A percentile compares a stretch with the other conserved stretches of the same genome.
These are phyloP conservation scores for Pythium grandisporangium DNA, from an alignment of 352 stramenopile species.

Conservation along the genomic window DNA sequence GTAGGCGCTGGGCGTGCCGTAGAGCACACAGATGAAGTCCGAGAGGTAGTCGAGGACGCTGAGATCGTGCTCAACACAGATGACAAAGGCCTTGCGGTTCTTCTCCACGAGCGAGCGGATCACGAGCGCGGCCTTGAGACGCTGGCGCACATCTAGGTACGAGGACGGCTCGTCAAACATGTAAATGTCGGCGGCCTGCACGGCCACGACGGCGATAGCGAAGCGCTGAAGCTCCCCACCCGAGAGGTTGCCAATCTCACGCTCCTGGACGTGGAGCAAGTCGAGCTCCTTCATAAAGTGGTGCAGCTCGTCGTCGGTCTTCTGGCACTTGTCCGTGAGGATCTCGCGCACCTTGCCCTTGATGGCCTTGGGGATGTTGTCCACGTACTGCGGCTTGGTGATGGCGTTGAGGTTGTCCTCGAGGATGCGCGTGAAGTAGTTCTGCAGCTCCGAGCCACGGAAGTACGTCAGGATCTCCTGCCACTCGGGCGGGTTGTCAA, in stretches of 20 bases:
- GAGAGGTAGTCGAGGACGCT: slow-evolving; percentile 99
- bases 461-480: slow-evolving; percentile 99
- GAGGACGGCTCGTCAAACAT: slow-evolving; percentile 99
- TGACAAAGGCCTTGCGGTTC: slow-evolving; percentile 89
- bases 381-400: slow-evolving; percentile 99
- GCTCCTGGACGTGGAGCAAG: slow-evolving; percentile 95
- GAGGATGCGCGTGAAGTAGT: slow-evolving; percentile 99
- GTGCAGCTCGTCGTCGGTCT: slow-evolving; percentile 66
- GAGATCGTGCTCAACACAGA: slow-evolving; percentile 99
- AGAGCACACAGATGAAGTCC: slow-evolving; percentile 99
- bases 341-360: slow-evolving; percentile 94
- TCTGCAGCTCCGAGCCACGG: slow-evolving; percentile 95
- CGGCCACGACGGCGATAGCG: slow-evolving; percentile 94
- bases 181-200: slow-evolving; percentile 98
- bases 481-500: slow-evolving; percentile 97
- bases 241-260: slow-evolving; percentile 93
- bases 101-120: slow-evolving; percentile 96
- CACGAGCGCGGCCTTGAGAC: slow-evolving; percentile 96
- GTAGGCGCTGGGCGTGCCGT: slow-evolving; percentile 97
- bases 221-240: slow-evolving; percentile 99
- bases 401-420: slow-evolving; percentile 99
- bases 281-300: slow-evolving; percentile 91
- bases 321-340: slow-evolving; percentile 91
- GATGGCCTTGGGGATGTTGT: slow-evolving; percentile 98
- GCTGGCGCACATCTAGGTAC: slow-evolving; percentile 99